Conservation (phyloP, 2,329 filamentous ascomycete species). For the Sphaceloma murrayae region DNA sequence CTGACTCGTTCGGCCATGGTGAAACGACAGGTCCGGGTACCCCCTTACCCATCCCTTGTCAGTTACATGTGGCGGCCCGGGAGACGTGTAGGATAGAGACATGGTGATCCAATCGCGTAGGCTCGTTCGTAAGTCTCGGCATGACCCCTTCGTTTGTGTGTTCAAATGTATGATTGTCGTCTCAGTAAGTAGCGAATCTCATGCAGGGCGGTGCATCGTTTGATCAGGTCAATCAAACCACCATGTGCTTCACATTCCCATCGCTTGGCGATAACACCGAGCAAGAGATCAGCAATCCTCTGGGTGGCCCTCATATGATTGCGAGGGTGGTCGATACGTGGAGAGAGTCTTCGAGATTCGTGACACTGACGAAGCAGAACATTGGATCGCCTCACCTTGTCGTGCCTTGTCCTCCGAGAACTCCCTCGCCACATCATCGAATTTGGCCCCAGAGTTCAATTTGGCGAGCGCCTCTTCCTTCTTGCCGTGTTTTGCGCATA, state of each 20-base stretch:
- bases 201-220: not conserved
- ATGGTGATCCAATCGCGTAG: too few species aligned
- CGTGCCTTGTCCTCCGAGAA: conserved; percentile 70
- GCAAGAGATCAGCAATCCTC: too few species aligned
- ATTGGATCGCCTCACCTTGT: conserved; percentile 35
- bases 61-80: not conserved
- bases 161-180: too few species aligned
- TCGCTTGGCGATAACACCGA: too few species aligned
- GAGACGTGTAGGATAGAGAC: not conserved
- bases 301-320: not conserved
- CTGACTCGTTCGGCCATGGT: not conserved
- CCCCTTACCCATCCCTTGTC: not conserved
- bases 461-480: conserved; percentile 67
- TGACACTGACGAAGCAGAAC: not conserved
- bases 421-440: conserved; percentile 63
- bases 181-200: not conserved
- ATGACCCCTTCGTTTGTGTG: too few species aligned
- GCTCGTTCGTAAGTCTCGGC: too few species aligned
- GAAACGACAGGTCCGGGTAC: not conserved
- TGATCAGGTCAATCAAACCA: conserved; percentile 7
- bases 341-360: not conserved
- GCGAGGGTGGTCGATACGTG: not conserved
- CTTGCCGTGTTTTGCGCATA: conserved; percentile 68
- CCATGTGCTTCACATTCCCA: conserved; percentile 2
- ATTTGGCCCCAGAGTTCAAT: conserved; percentile 56